Conservation (phyloP, 2,329 filamentous ascomycete species). For the Colletotrichum euphorbiae region DNA sequence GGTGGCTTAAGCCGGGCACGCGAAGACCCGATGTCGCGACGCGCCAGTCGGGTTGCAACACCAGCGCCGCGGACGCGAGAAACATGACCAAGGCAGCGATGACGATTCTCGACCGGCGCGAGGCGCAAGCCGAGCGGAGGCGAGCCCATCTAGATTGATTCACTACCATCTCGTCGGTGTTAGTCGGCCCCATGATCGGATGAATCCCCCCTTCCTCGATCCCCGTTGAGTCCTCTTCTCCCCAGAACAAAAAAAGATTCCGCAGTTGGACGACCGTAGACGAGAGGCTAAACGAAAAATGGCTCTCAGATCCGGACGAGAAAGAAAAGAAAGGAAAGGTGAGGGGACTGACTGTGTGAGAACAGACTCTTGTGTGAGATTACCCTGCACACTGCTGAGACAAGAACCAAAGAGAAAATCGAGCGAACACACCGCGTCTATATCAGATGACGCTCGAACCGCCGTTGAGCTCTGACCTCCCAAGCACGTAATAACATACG, state of each 20-base stretch:
- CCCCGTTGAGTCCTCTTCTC: not conserved
- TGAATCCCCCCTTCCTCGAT: not conserved
- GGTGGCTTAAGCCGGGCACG: not conserved
- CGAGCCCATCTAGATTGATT: slow-evolving; percentile 15
- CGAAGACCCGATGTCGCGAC: slow-evolving; percentile 4
- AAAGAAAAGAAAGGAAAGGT: not conserved
- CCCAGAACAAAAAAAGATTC: not conserved
- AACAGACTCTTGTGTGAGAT: slow-evolving; percentile 16
- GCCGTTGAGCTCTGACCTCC: slow-evolving; percentile 24
- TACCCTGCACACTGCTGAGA: not conserved
- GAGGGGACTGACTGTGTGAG: slow-evolving; percentile 2
- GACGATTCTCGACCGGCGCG: slow-evolving; percentile 20
- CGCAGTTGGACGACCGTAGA: too few species aligned
- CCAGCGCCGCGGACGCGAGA: slow-evolving; percentile 15
- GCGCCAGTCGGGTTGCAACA: slow-evolving; percentile 24
- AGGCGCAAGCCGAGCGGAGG: slow-evolving; percentile 12
- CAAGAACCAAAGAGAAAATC: not conserved
- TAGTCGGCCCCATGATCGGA: slow-evolving; percentile 24
- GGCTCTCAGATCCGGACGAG: not conserved
- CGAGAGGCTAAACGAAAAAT: not conserved
- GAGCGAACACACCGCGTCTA: slow-evolving; percentile 27
- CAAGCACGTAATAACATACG: not conserved
- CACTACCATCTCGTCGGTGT: slow-evolving; percentile 17
- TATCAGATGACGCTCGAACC: slow-evolving; percentile 34
- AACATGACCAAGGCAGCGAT: slow-evolving; percentile 20